phyloP scores from a whole-genome alignment of 257 asterid genomes.

The Craterostigma plantagineum region DNA sequence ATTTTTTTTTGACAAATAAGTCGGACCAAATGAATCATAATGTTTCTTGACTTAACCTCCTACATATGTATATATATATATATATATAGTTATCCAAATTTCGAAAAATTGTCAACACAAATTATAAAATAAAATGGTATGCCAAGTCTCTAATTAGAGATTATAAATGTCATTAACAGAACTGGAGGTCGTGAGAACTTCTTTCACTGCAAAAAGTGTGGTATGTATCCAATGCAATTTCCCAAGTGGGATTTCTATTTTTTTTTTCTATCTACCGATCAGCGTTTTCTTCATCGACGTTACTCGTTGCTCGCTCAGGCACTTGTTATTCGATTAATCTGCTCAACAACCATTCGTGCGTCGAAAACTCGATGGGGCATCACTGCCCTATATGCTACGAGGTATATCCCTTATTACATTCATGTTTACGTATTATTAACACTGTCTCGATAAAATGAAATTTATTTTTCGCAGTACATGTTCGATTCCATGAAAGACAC shows the following conservation, averaged over 20 bases:
- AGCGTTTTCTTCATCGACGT: too few relatives aligned
- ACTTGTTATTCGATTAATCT: constrained; percentile 64
- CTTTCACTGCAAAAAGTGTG: constrained; percentile 90
- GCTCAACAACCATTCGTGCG: constrained; percentile 57
- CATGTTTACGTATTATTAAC: too few relatives aligned
- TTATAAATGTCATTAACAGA: constrained; percentile 19
- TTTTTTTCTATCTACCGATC: not conserved
- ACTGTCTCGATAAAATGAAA: not conserved
- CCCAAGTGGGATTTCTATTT: not conserved
- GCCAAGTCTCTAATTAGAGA: not conserved
- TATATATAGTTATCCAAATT: too few relatives aligned
- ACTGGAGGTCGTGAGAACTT: constrained; percentile 78
- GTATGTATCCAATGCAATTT: constrained; percentile 18
- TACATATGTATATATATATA: too few relatives aligned
- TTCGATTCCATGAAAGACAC: constrained; percentile 86
- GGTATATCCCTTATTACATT: constrained; percentile 19
- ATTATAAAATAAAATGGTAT: too few relatives aligned
- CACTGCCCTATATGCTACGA: constrained; percentile 96
- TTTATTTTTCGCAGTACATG: constrained; percentile 40
- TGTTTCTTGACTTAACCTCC: too few relatives aligned
- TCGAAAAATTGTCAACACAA: too few relatives aligned
- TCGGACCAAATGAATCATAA: too few relatives aligned
- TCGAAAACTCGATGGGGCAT: constrained; percentile 91
- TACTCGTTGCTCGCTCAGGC: constrained; percentile 9
- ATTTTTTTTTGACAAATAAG: too few relatives aligned